Conservation (phyloP, 1,139 yeast genomes). For the Blastobotrys petasosporus region DNA sequence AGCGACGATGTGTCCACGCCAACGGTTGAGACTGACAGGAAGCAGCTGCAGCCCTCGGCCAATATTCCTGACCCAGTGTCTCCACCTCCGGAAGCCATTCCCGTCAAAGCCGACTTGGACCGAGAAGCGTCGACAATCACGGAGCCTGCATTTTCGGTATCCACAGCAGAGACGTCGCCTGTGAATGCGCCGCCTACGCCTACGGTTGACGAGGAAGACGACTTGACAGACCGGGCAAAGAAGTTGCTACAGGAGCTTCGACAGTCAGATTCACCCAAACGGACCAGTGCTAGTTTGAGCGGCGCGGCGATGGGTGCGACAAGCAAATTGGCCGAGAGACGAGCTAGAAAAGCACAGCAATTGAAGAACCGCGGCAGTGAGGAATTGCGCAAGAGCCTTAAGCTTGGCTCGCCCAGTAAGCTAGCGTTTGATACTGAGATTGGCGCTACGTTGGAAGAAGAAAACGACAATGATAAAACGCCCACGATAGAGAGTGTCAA, state of each 20-base stretch:
- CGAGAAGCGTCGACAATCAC: slow-evolving; percentile 11
- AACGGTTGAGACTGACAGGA: not conserved
- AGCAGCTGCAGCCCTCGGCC: slow-evolving; percentile 7
- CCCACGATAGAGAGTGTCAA: too few relatives aligned
- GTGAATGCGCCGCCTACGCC: not conserved
- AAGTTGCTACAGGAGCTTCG: slow-evolving; percentile 53
- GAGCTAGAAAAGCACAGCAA: slow-evolving; percentile 26
- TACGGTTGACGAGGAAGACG: slow-evolving; percentile 26
- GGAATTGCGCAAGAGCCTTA: slow-evolving; percentile 7
- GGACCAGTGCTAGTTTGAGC: slow-evolving; percentile 17
- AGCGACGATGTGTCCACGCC: not conserved
- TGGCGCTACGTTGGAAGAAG: too few relatives aligned
- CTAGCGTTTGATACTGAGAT: too few relatives aligned
- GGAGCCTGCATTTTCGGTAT: slow-evolving; percentile 11
- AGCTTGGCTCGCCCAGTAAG: slow-evolving; percentile 3
- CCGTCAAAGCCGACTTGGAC: not conserved
- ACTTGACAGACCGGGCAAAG: slow-evolving; percentile 55
- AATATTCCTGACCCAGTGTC: slow-evolving; percentile 2
- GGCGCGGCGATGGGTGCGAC: slow-evolving; percentile 11
- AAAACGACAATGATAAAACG: too few relatives aligned
- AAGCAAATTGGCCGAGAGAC: slow-evolving; percentile 23
- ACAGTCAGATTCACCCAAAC: slow-evolving; percentile 14
- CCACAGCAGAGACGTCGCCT: not conserved
- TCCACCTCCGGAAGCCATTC: not conserved
- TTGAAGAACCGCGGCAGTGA: slow-evolving; percentile 16